Evolutionary conservation across 768 basidiomycete genomes (phyloP), one percentile per base, ranked within the genome.

Genomic region (Mrakia frigida): DNA sequence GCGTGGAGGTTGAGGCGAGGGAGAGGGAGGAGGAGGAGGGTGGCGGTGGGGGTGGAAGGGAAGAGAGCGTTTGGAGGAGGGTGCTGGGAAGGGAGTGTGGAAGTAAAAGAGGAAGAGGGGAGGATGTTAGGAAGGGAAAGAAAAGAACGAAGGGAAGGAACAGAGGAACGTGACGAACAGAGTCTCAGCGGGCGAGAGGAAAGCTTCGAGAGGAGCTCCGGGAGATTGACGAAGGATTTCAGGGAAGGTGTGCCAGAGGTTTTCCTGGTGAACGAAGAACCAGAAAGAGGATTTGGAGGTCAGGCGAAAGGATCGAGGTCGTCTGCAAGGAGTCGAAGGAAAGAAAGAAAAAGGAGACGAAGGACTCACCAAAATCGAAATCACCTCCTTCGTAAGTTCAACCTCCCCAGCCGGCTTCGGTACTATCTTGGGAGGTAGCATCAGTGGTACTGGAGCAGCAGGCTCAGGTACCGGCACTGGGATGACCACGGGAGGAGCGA

Each of bases 171-270:
- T 10, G 25, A 60, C 35, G 53, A 46, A 43, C 31, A 71, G 50
- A 56, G 63, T 75, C 56, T 75, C 65, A 9, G 21, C 21, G 21
- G 53, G 23, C 18, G 52, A 35, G 9, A 70, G 52, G 50, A 41
- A 43, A 6, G 39, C 60, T 16, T 75, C 74, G 33, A 52, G 46
- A 71, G 74, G 67, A 25, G 74, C 74, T 14, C 65, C 52, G 13
- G 74, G 68, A 16, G 74, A 59, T 43, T 75, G 74, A 21, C 74
- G 74, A 13, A 75, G 53, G 53, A 75, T 75, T 6, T 75, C 74
- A 18, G 67, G 67, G 46, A 75, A 75, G 39, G 67, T 41, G 6
- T 52, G 35, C 74, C 74, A 75, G 10, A 75, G 68, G 23, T 69
- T 75, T 37, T 67, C 43, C 74, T 75, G 74, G 11, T n/a, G 46